phyloP scores from a whole-genome alignment of 2,329 filamentous ascomycete genomes.

The Aphanoascus verrucosus region DNA sequence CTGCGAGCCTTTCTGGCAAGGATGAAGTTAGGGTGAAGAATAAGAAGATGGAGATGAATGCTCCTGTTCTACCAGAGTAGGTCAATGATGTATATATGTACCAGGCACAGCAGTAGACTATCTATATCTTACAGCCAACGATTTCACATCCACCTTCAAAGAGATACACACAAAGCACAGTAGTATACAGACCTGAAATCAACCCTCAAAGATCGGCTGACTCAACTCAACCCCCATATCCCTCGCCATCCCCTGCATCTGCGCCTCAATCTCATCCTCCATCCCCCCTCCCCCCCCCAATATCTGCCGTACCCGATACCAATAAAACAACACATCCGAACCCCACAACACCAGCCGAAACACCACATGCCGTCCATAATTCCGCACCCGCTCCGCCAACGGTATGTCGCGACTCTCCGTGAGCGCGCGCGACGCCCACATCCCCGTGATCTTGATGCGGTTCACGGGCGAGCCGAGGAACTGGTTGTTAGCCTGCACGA shows the following conservation, averaged over 20 bases:
- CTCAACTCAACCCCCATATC: slow-evolving; percentile 88
- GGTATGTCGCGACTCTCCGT: slow-evolving; percentile 64
- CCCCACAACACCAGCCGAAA: slow-evolving; percentile 67
- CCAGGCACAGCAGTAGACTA: no score
- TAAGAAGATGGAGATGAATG: no score
- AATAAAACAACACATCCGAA: slow-evolving; percentile 75
- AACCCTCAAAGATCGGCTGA: slow-evolving; percentile 75
- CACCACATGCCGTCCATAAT: slow-evolving; percentile 67
- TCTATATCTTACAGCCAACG: neutral
- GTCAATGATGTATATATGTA: no score
- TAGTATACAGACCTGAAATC: neutral
- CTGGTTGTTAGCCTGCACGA: slow-evolving; percentile 89
- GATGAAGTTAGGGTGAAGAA: no score
- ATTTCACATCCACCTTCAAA: neutral
- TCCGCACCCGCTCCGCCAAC: slow-evolving; percentile 51
- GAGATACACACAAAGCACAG: neutral
- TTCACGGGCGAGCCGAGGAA: slow-evolving; percentile 82
- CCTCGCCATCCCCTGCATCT: slow-evolving; percentile 78
- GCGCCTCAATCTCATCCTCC: slow-evolving; percentile 85
- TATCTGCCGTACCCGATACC: slow-evolving; percentile 64
- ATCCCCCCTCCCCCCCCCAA: slow-evolving; percentile 70
- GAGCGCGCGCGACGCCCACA: slow-evolving; percentile 79
- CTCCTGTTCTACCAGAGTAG: no score
- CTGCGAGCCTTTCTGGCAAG: no score
- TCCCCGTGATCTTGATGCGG: slow-evolving; percentile 82